Base-by-base conservation (phyloP, 768 basidiomycete species). In the Amanita muscaria region DNA sequence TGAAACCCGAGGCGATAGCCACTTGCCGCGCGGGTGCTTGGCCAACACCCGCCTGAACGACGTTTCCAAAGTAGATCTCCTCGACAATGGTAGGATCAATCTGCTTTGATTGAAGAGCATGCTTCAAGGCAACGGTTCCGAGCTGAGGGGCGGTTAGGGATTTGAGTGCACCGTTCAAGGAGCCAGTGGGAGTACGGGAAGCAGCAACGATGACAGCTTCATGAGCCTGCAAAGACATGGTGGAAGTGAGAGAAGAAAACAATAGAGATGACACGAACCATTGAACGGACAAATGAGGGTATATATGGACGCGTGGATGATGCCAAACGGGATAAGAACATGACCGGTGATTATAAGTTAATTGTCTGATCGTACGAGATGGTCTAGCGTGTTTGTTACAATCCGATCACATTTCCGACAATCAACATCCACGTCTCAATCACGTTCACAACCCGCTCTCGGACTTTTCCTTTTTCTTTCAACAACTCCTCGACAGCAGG, bases 11-110 rank as follows among this genome's bases (percentile, higher is more conserved):
- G 44, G 68, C 74, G 47, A 99, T 79, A n/a, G 83, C 91, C 44
- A 93, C 96, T 65, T 99, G 96, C 52, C 96, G 80, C 42, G 96
- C 96, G n/a, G 96, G 96, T 9, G 86, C 87, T 68, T 99, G 96
- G 34, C 96, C 96, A 41, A 93, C 88, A 55, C 92, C 92, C 2
- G 91, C 96, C 66, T 97, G 94, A 45, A 98, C 80, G 58, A 99
- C 96, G 59, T 99, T 93, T 53, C 96, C 96, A 59, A 97, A 85
- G 76, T 85, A 98, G 56, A 97, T 72, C 68, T 99, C 96, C 64
- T 98, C 92, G n/a, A 89, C 82, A 48, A 76, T 59, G 1, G 81
- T 74, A 14, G 92, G 85, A 55, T 84, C 78, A 58, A 98, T 74
- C 42, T 82, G 79, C 37, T 83, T 81, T 44, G 83, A 76, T 50